These are phyloP conservation scores for Sutorius australiensis DNA, from an alignment of 768 basidiomycete genomes.

Conservation along the genomic window DNA sequence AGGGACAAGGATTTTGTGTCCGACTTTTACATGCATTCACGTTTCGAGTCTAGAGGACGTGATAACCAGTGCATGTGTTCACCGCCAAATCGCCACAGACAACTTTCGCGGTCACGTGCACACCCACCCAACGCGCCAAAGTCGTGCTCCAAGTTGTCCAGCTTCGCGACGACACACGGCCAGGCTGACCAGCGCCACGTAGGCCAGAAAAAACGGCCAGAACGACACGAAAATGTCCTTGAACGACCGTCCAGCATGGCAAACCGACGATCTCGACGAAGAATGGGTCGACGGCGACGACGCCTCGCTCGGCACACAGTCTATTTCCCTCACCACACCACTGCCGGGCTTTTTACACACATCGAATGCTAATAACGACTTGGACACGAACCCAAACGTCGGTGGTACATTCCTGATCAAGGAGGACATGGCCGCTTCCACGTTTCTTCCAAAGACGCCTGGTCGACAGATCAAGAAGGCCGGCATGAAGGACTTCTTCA, in stretches of 20 bases:
- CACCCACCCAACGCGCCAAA: too few relatives aligned
- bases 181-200: background rate
- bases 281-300: slow-evolving; percentile 77
- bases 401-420: slow-evolving; percentile 75
- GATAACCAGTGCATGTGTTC: too few relatives aligned
- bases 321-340: slow-evolving; percentile 57
- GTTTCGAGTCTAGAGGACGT: too few relatives aligned
- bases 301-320: slow-evolving; percentile 42
- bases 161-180: background rate
- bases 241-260: slow-evolving; percentile 61
- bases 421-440: slow-evolving; percentile 55
- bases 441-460: slow-evolving; percentile 64
- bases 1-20: too few relatives aligned
- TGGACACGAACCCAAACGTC: slow-evolving; percentile 28
- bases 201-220: background rate
- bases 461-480: slow-evolving; percentile 51
- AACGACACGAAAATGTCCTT: slow-evolving; percentile 5
- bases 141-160: too few relatives aligned
- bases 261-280: slow-evolving; percentile 85
- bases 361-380: slow-evolving; percentile 34
- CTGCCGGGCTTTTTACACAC: slow-evolving; percentile 49
- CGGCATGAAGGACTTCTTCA: slow-evolving; percentile 81
- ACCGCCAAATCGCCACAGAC: too few relatives aligned
- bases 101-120: slow-evolving; percentile 30
- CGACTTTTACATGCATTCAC: too few relatives aligned